Evolutionary conservation across 2,329 filamentous ascomycete species (phyloP).

Genomic region (Ilyonectria destructans): DNA sequence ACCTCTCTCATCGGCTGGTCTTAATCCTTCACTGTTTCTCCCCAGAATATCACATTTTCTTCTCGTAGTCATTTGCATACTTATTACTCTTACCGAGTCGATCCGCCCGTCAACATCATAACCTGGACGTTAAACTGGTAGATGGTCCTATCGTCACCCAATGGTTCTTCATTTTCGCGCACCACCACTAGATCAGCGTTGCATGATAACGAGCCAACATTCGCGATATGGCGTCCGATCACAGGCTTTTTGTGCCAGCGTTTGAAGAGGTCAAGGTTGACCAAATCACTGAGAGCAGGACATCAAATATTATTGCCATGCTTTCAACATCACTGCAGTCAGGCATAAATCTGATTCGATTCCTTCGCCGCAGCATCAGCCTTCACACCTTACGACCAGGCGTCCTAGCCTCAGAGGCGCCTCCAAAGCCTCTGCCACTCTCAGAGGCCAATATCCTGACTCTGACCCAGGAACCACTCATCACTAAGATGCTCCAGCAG

Average conservation of each 20-base stretch:
- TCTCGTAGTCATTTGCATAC: no score
- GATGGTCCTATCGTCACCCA: no score
- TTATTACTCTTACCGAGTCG: no score
- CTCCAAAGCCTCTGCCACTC: constrained; percentile 35
- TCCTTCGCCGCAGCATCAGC: constrained; percentile 61
- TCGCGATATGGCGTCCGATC: constrained; percentile 37
- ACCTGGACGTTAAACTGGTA: no score
- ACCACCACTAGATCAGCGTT: no score
- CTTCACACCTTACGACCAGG: constrained; percentile 47
- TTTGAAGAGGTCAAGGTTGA: no score
- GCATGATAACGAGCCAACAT: no score
- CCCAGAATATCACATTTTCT: no score
- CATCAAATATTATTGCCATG: constrained; percentile 68
- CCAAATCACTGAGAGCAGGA: constrained; percentile 52
- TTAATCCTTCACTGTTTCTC: no score
- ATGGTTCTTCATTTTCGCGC: no score
- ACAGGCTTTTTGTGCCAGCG: constrained; percentile 39
- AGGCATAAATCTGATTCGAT: constrained; percentile 66
- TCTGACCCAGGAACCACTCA: constrained; percentile 29
- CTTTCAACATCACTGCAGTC: constrained; percentile 69
- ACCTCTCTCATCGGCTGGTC: no score
- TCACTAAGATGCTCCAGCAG: constrained; percentile 36
- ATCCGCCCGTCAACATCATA: no score
- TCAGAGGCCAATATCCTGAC: constrained; percentile 40
- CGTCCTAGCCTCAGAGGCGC: constrained; percentile 30